These are phyloP conservation scores for Homolaphlyctis polyrhiza DNA, from an alignment of 371 early-diverging fungal species.

Conservation along the genomic window DNA sequence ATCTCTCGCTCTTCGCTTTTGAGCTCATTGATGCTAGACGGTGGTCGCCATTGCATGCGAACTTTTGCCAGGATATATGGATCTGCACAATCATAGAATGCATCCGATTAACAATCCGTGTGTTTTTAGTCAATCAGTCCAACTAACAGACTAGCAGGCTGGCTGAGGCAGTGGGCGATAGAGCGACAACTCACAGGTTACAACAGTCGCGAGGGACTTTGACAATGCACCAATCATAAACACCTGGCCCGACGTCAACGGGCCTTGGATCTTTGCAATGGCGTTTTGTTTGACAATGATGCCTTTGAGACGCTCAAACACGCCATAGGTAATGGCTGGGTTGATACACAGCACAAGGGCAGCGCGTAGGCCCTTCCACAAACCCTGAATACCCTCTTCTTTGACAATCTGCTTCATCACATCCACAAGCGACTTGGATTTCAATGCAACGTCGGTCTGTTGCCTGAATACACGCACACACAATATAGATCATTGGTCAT, in stretches of 20 bases:
- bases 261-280: not conserved
- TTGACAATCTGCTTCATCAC: slow-evolving; percentile 67
- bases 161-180: not conserved
- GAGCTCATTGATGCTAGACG: slow-evolving; percentile 45
- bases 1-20: slow-evolving; percentile 42
- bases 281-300: slow-evolving; percentile 16
- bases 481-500: slow-evolving; percentile 18
- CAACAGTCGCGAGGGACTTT: slow-evolving; percentile 81
- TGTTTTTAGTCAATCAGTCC: no score
- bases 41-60: slow-evolving; percentile 89
- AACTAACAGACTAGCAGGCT: not conserved
- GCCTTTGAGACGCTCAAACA: slow-evolving; percentile 86
- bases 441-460: slow-evolving; percentile 26
- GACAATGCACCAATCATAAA: slow-evolving; percentile 87
- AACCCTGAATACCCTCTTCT: slow-evolving; percentile 78
- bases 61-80: slow-evolving; percentile 97
- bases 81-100: slow-evolving; percentile 62
- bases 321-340: slow-evolving; percentile 96
- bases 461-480: no score
- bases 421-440: slow-evolving; percentile 26
- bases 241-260: slow-evolving; percentile 66
- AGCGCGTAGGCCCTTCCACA: slow-evolving; percentile 62
- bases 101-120: not conserved
- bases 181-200: slow-evolving; percentile 33
- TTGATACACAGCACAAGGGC: slow-evolving; percentile 87